A percentile compares a stretch with the other conserved stretches of the same genome.
phyloP scores from a whole-genome alignment of 345 rosid species.

The Murraya koenigii region DNA sequence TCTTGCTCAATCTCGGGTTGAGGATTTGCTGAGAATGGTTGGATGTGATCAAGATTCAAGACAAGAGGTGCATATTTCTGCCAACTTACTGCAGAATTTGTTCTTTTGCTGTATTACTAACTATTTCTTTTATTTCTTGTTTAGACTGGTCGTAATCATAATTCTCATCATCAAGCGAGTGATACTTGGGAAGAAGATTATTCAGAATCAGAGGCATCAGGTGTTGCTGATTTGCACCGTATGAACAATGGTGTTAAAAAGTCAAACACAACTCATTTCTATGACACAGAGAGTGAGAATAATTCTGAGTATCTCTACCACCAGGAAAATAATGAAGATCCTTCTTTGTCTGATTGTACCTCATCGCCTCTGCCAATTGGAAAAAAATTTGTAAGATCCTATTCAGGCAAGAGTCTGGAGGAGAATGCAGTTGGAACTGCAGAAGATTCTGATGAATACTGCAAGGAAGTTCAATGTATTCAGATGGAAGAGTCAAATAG shows the following conservation, averaged over 20 bases:
- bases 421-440: conserved; percentile 29
- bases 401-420: conserved; percentile 35
- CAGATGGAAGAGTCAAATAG: conserved; percentile 54
- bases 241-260: conserved; percentile 16
- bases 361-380: conserved; percentile 46
- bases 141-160: conserved; percentile 46
- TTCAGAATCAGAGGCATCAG: conserved; percentile 65
- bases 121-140: conserved; percentile 13
- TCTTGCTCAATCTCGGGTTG: conserved; percentile 74
- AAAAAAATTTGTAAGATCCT: conserved; percentile 37
- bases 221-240: conserved; percentile 31
- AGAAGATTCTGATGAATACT: conserved; percentile 61
- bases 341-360: conserved; percentile 45
- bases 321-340: conserved; percentile 29
- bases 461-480: conserved; percentile 87
- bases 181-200: conserved; percentile 64
- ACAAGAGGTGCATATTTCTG: conserved; percentile 38
- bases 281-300: conserved; percentile 47
- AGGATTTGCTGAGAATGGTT: conserved; percentile 70
- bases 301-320: conserved; percentile 31
- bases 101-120: conserved; percentile 15
- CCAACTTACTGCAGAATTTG: not conserved
- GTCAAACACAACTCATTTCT: conserved; percentile 20
- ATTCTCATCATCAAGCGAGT: conserved; percentile 30
- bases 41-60: conserved; percentile 52